phyloP scores from a whole-genome alignment of 176 grass and related monocot species.

The Hordeum vulgare region MorexV3_pseudomolecules_assembly NC_058519.1:616076649-616077148 shows the following conservation, averaged over 20 bases:
- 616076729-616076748: no score
- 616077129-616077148: no score
- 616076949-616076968: not conserved
- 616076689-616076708: not conserved
- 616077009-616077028: not conserved
- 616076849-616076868: not conserved
- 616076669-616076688: not conserved
- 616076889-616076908: not conserved
- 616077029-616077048: not conserved
- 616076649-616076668: conserved; percentile 35
- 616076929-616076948: not conserved
- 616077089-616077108: not conserved
- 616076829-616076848: not conserved
- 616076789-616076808: not conserved
- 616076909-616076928: not conserved
- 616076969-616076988: not conserved
- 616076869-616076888: not conserved
- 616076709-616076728: no score
- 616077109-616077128: not conserved
- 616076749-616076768: no score
- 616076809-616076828: not conserved
- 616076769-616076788: not conserved
- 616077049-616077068: not conserved
- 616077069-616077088: not conserved
- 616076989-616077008: not conserved